phyloP scores from a whole-genome alignment of 1,284 basidiomycete genomes.

The Ceraceosorus guamensis region DNA sequence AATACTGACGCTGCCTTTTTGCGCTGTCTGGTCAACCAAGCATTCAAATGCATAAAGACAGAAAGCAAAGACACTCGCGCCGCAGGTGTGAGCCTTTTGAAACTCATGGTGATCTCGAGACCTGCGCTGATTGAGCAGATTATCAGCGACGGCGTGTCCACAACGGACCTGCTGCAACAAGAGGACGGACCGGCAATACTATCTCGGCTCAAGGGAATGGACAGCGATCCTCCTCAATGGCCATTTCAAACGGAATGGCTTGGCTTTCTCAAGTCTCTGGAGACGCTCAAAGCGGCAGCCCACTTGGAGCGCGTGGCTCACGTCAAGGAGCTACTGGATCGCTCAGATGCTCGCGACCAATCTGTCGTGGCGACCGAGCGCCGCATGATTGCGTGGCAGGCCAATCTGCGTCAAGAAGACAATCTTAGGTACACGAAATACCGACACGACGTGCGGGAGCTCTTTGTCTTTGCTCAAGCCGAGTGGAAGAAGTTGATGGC shows the following conservation, averaged over 20 bases:
- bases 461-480: conserved; percentile 17
- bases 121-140: conserved; percentile 18
- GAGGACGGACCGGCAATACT: too few species aligned
- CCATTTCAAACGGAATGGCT: conserved; percentile 17
- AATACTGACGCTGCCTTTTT: conserved; percentile 25
- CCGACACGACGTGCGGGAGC: conserved; percentile 33
- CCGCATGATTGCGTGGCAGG: conserved; percentile 33
- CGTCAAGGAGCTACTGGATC: conserved; percentile 21
- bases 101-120: conserved; percentile 19
- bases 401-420: conserved; percentile 21
- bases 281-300: conserved; percentile 25
- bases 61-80: background rate
- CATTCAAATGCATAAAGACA: conserved; percentile 4
- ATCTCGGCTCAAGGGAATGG: background rate
- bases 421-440: conserved; percentile 20
- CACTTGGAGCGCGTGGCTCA: conserved; percentile 31
- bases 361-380: conserved; percentile 21
- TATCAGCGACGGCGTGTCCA: conserved; percentile 5
- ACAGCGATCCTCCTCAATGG: background rate
- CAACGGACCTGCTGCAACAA: conserved; percentile 9
- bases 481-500: conserved; percentile 25
- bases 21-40: conserved; percentile 28
- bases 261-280: conserved; percentile 21
- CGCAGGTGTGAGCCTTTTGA: conserved; percentile 17
- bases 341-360: conserved; percentile 20